phyloP scores from a whole-genome alignment of 2,329 filamentous ascomycete genomes.

The Alternaria alternata region DNA sequence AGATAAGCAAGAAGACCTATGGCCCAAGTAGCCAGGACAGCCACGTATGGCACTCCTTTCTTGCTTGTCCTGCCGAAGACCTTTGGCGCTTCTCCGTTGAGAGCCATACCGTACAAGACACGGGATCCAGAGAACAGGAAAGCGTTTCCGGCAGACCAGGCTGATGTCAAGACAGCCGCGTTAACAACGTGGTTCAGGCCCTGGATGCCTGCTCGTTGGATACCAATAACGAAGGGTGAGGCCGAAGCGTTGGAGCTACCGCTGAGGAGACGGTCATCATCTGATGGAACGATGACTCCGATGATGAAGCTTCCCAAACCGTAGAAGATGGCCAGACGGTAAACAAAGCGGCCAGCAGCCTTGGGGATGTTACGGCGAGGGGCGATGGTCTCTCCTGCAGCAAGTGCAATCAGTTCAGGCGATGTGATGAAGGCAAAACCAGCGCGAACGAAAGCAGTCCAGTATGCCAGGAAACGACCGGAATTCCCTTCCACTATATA shows the following conservation, averaged over 20 bases:
- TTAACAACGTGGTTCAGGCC: constrained; percentile 78
- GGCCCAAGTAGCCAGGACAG: constrained; percentile 50
- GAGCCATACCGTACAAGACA: constrained; percentile 58
- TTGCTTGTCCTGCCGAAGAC: constrained; percentile 59
- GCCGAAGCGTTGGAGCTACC: constrained; percentile 44
- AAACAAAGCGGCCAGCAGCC: constrained; percentile 62
- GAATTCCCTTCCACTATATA: constrained; percentile 62
- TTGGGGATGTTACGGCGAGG: constrained; percentile 59
- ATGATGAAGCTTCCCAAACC: constrained; percentile 62
- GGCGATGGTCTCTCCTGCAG: constrained; percentile 46
- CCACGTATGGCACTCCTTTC: constrained; percentile 53
- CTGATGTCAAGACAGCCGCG: constrained; percentile 76
- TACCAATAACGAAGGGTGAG: constrained; percentile 69
- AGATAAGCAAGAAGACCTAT: constrained; percentile 60
- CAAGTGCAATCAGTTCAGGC: constrained; percentile 45
- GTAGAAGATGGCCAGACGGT: constrained; percentile 65
- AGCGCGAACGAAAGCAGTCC: constrained; percentile 63
- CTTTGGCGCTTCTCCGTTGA: constrained; percentile 61
- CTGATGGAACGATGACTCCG: constrained; percentile 66
- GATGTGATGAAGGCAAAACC: constrained; percentile 52
- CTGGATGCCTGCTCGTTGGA: constrained; percentile 70
- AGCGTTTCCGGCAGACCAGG: constrained; percentile 75
- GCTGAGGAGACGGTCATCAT: constrained; percentile 58
- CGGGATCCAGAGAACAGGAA: constrained; percentile 65
- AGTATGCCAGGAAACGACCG: constrained; percentile 71